A percentile compares a stretch with the other conserved stretches of the same genome.
Evolutionary conservation across 2,329 filamentous ascomycete genomes (phyloP).

Genomic region (Colletotrichum acutatum): DNA sequence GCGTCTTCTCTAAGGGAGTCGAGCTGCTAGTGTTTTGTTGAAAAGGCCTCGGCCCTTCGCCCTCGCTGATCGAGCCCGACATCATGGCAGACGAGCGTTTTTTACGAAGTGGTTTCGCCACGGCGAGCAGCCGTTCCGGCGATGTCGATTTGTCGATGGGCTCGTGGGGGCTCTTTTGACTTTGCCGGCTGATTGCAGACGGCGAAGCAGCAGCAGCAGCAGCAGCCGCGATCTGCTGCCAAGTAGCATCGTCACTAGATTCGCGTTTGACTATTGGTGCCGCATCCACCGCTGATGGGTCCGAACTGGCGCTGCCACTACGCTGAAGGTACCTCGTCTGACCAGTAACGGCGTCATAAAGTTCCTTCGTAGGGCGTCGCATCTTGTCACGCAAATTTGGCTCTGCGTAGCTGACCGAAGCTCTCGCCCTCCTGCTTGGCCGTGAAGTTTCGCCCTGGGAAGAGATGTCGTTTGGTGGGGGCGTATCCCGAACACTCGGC

Average conservation of each 20-base stretch:
- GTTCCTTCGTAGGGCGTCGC: slow-evolving; percentile 80
- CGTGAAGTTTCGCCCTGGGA: slow-evolving; percentile 68
- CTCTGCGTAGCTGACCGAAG: slow-evolving; percentile 82
- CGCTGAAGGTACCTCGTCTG: slow-evolving; percentile 61
- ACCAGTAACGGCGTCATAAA: slow-evolving; percentile 79
- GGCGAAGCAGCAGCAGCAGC: slow-evolving; percentile 31
- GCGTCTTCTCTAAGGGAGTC: background rate
- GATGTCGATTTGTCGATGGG: slow-evolving; percentile 52
- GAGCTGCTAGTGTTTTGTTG: background rate
- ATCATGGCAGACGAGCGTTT: slow-evolving; percentile 51
- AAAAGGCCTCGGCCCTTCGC: slow-evolving; percentile 14
- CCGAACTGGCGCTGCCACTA: slow-evolving; percentile 46
- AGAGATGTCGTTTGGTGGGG: slow-evolving; percentile 69
- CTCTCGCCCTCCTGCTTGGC: slow-evolving; percentile 73
- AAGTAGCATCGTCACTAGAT: slow-evolving; percentile 42
- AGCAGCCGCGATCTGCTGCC: slow-evolving; percentile 43
- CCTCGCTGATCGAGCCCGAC: slow-evolving; percentile 28
- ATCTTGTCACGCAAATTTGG: slow-evolving; percentile 86
- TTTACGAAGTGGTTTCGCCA: slow-evolving; percentile 51
- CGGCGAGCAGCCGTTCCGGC: slow-evolving; percentile 43
- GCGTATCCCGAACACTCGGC: slow-evolving; percentile 63
- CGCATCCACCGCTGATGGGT: slow-evolving; percentile 50
- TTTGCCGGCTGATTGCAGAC: background rate
- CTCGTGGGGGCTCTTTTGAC: slow-evolving; percentile 48
- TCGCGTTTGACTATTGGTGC: slow-evolving; percentile 47